A percentile compares a stretch with the other conserved stretches of the same genome.
phyloP scores from a whole-genome alignment of 139 green algal genomes.

The Chlorella sp. region DNA sequence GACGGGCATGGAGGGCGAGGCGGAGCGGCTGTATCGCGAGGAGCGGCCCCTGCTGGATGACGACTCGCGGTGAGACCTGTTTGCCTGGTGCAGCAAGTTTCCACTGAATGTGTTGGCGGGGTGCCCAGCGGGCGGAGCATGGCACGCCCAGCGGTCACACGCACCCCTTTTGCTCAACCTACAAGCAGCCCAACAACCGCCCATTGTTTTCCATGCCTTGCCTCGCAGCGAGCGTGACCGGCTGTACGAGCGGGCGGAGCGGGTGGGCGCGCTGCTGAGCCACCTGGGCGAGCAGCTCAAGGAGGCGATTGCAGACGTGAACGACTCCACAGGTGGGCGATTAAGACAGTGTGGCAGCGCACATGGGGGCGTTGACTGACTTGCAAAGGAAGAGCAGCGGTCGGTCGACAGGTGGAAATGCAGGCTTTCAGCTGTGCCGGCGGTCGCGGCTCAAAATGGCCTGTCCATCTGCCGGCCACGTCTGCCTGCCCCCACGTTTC shows the following conservation, averaged over 20 bases:
- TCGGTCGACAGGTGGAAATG: no score
- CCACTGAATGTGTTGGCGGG: no score
- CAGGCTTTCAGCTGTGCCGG: no score
- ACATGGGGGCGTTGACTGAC: no score
- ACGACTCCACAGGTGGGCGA: constrained; percentile 43
- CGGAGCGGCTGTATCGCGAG: constrained; percentile 71
- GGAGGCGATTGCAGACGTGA: constrained; percentile 43
- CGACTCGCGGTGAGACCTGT: constrained; percentile 34
- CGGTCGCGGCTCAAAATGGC: no score
- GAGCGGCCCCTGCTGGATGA: constrained; percentile 44
- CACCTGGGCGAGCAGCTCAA: constrained; percentile 67
- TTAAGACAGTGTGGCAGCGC: no score
- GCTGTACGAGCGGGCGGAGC: constrained; percentile 68
- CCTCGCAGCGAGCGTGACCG: constrained; percentile 61
- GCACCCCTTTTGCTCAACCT: no score
- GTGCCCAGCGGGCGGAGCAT: no score
- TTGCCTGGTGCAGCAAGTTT: no score
- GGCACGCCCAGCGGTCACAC: no score
- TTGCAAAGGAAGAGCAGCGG: no score
- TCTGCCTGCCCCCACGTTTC: background rate
- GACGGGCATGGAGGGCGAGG: constrained; percentile 75
- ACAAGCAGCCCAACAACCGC: background rate
- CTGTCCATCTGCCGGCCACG: no score
- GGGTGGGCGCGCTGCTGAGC: constrained; percentile 54
- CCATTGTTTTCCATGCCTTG: background rate